Evolutionary conservation across 2,329 filamentous ascomycete species (phyloP).

Genomic region (Juglanconis sp.): DNA sequence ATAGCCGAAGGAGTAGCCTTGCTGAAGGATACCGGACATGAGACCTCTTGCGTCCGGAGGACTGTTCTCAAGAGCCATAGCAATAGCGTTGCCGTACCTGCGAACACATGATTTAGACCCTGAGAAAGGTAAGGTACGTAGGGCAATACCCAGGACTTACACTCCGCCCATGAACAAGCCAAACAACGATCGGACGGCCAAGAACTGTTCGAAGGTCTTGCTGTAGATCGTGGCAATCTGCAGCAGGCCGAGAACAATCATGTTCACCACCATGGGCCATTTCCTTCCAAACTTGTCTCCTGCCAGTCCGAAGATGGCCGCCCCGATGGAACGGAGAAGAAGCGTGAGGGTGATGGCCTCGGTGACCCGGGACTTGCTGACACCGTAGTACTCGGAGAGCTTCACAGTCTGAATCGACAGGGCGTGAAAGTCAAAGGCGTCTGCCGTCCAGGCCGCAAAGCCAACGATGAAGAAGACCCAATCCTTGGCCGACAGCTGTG

Average conservation of each 20-base stretch:
- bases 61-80: slow-evolving; percentile 67
- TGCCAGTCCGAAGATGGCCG: slow-evolving; percentile 71
- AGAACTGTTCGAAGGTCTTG: slow-evolving; percentile 66
- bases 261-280: slow-evolving; percentile 80
- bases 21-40: slow-evolving; percentile 79
- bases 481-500: slow-evolving; percentile 59
- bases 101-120: neutral
- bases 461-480: slow-evolving; percentile 78
- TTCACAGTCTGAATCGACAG: slow-evolving; percentile 76
- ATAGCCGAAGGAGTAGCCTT: slow-evolving; percentile 79
- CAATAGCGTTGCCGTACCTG: slow-evolving; percentile 69
- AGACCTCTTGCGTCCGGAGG: slow-evolving; percentile 65
- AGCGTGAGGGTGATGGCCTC: slow-evolving; percentile 75
- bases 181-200: slow-evolving; percentile 71
- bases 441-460: slow-evolving; percentile 73
- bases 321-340: slow-evolving; percentile 71
- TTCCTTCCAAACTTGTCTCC: slow-evolving; percentile 79
- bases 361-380: slow-evolving; percentile 63
- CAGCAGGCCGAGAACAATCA: slow-evolving; percentile 65
- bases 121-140: neutral
- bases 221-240: slow-evolving; percentile 77
- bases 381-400: slow-evolving; percentile 51
- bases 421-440: slow-evolving; percentile 82
- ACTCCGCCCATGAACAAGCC: slow-evolving; percentile 80
- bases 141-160: slow-evolving; percentile 9